Percentiles rank a stretch among this genome's conserved stretches.
Evolutionary conservation across 768 basidiomycete genomes (phyloP).

Genomic region (Tylopilus balloui): DNA sequence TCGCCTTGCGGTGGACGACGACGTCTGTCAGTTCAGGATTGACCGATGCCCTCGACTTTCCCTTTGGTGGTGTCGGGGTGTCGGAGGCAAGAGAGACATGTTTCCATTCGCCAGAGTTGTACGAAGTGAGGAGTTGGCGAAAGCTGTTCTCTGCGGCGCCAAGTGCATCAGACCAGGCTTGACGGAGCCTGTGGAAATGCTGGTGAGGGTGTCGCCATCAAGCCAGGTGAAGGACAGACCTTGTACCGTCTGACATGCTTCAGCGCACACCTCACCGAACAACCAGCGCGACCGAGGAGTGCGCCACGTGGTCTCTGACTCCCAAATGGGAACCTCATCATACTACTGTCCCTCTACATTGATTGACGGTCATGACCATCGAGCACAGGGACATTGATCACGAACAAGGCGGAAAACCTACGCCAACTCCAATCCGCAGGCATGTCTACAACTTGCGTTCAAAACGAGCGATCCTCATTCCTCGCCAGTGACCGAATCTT

Average conservation of each 20-base stretch:
- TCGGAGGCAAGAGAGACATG: conserved; percentile 52
- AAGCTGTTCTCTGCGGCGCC: conserved; percentile 73
- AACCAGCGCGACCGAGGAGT: not conserved
- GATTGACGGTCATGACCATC: conserved; percentile 9
- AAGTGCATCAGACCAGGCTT: conserved; percentile 78
- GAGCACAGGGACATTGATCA: not conserved
- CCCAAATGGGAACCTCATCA: conserved; percentile 4
- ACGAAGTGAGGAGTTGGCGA: conserved; percentile 69
- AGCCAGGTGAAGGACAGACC: conserved; percentile 33
- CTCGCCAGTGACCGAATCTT: conserved; percentile 54
- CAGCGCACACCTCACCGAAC: not conserved
- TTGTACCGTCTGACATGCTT: conserved; percentile 57
- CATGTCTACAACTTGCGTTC: not conserved
- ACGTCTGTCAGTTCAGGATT: conserved; percentile 68
- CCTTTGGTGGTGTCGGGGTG: conserved; percentile 48
- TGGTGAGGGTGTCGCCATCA: not conserved
- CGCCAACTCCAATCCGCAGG: conserved; percentile 1
- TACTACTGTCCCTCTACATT: too few species aligned
- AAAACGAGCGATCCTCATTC: conserved; percentile 5
- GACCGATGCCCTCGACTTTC: conserved; percentile 50
- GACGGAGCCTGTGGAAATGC: conserved; percentile 56
- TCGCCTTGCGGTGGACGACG: conserved; percentile 67
- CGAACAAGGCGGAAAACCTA: too few species aligned
- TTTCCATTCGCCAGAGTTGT: conserved; percentile 74
- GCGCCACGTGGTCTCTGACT: conserved; percentile 5